These are phyloP conservation scores for Lippia alba DNA, from an alignment of 305 asterid species.

Conservation along the genomic window DNA sequence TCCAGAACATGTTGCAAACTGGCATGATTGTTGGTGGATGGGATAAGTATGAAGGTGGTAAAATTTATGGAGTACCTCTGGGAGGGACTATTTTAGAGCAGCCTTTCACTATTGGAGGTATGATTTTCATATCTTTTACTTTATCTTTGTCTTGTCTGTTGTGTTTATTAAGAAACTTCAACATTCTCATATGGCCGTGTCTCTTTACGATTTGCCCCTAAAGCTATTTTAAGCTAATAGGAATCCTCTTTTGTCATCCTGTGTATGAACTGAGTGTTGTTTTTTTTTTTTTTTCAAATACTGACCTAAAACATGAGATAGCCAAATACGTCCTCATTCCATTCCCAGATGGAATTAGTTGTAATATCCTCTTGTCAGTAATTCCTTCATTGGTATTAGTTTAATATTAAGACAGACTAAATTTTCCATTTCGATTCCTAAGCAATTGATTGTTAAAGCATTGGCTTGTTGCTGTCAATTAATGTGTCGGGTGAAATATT, in stretches of 20 bases:
- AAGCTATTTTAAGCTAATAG: too few relatives aligned
- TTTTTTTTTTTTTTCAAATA: constrained; percentile 14
- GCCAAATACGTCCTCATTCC: constrained; percentile 1
- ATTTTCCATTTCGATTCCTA: not conserved
- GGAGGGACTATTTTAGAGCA: constrained; percentile 91
- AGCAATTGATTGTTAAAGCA: not conserved
- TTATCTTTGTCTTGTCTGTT: not conserved
- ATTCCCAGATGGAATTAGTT: not conserved
- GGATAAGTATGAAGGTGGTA: constrained; percentile 98
- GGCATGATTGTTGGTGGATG: constrained; percentile 98
- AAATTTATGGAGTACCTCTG: constrained; percentile 89
- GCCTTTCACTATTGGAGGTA: constrained; percentile 97
- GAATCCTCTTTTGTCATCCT: too few relatives aligned
- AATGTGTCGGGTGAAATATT: constrained; percentile 12
- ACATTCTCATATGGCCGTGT: too few relatives aligned
- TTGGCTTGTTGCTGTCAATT: constrained; percentile 25
- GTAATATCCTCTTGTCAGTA: constrained; percentile 19
- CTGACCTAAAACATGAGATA: not conserved
- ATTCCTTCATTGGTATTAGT: not conserved
- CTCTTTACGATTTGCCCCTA: too few relatives aligned
- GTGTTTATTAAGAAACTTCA: too few relatives aligned
- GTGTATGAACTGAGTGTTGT: constrained; percentile 4
- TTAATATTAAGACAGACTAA: not conserved
- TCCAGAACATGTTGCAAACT: constrained; percentile 88
- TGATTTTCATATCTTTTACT: constrained; percentile 29